These are phyloP conservation scores for Mortierella sp. DNA, from an alignment of 371 early-diverging fungal genomes.

Conservation along the genomic window DNA sequence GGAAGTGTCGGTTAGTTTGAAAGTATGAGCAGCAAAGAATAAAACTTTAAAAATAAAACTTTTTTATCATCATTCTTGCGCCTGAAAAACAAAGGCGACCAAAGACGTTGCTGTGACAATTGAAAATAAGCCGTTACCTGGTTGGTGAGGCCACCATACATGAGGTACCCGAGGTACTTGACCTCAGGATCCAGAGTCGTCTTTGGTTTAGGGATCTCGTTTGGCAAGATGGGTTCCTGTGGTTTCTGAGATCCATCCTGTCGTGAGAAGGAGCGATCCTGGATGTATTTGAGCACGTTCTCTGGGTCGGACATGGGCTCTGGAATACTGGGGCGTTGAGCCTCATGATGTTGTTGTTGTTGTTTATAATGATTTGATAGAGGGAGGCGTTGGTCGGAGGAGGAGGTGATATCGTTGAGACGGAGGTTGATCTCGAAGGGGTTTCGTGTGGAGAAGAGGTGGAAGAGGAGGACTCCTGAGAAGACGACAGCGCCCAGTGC, in stretches of 20 bases:
- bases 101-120: neutral
- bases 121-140: constrained; percentile 17
- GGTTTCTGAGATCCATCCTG: neutral
- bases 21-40: neutral
- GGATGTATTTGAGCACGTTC: neutral
- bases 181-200: constrained; percentile 19
- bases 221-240: neutral
- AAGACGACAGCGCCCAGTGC: constrained; percentile 15
- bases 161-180: constrained; percentile 33
- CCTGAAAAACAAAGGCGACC: neutral
- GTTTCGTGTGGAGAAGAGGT: constrained; percentile 1
- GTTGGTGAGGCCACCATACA: constrained; percentile 49
- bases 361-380: neutral
- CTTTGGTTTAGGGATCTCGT: constrained; percentile 16
- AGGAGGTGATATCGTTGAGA: neutral
- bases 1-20: neutral
- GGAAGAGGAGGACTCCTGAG: constrained; percentile 7
- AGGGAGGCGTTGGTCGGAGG: neutral
- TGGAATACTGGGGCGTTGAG: neutral
- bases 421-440: neutral
- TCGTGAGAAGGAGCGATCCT: neutral
- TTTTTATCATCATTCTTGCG: neutral
- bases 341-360: neutral
- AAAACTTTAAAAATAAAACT: neutral
- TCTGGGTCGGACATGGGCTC: constrained; percentile 1